These are phyloP conservation scores for Paspalum vaginatum DNA, from an alignment of 176 grass and related monocot species.

Conservation along the genomic window DNA sequence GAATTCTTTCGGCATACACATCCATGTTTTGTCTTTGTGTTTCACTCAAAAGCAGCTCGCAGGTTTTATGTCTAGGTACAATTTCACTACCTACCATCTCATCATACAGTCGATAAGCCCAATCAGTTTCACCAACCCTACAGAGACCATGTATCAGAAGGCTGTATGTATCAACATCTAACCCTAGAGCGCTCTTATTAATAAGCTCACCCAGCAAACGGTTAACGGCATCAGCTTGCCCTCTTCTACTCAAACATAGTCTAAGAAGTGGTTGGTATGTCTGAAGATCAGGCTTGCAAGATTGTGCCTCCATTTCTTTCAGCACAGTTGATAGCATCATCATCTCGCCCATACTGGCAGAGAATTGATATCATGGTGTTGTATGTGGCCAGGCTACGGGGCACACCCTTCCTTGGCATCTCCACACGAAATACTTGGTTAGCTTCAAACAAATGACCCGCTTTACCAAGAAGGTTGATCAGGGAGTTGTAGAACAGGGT, in stretches of 20 bases:
- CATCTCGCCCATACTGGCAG: conserved; percentile 58
- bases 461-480: conserved; percentile 70
- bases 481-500: conserved; percentile 84
- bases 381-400: conserved; percentile 57
- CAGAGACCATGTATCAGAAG: conserved; percentile 81
- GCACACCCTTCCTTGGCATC: conserved; percentile 65
- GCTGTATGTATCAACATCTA: conserved; percentile 84
- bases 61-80: conserved; percentile 64
- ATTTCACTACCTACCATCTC: conserved; percentile 85
- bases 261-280: conserved; percentile 74
- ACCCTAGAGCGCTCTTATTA: conserved; percentile 60
- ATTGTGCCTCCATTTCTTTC: conserved; percentile 65
- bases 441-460: conserved; percentile 58
- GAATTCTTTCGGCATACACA: conserved; percentile 47
- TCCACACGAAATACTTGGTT: conserved; percentile 70
- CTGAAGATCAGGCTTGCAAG: conserved; percentile 79
- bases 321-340: conserved; percentile 64
- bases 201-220: conserved; percentile 60
- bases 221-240: conserved; percentile 38
- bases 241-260: conserved; percentile 60
- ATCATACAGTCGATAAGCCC: conserved; percentile 70
- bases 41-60: conserved; percentile 65
- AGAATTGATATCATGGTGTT: conserved; percentile 88
- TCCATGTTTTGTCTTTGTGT: conserved; percentile 61
- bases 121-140: conserved; percentile 55